phyloP scores from a whole-genome alignment of 179 eudicot species.

The Silene noctiflora region DNA sequence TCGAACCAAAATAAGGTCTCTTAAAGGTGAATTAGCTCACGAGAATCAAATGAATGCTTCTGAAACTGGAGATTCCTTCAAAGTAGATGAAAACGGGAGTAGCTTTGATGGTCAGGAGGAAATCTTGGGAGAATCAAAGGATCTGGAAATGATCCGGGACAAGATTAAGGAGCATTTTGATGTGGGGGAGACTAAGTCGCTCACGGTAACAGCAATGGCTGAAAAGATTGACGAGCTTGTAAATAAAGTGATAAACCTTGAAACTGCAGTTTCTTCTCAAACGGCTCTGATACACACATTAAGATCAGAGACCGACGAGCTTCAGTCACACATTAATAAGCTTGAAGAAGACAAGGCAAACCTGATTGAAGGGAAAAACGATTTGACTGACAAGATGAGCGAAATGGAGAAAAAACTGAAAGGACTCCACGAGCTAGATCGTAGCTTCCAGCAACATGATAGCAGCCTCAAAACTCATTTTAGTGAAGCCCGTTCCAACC shows the following conservation, averaged over 20 bases:
- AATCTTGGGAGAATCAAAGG: conserved; percentile 29
- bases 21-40: conserved; percentile 37
- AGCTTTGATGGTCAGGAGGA: conserved; percentile 23
- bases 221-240: conserved; percentile 85
- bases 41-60: conserved; percentile 26
- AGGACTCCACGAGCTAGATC: conserved; percentile 49
- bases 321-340: conserved; percentile 55
- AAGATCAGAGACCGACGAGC: conserved; percentile 59
- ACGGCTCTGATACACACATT: conserved; percentile 62
- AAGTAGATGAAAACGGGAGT: conserved; percentile 19
- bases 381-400: conserved; percentile 40
- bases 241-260: conserved; percentile 66
- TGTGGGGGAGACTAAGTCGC: conserved; percentile 31
- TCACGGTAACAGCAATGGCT: conserved; percentile 61
- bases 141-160: conserved; percentile 38
- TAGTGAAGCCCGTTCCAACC: conserved; percentile 39
- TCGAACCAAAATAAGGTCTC: conserved; percentile 44
- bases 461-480: conserved; percentile 42
- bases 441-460: conserved; percentile 40
- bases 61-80: conserved; percentile 23
- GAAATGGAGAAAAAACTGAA: conserved; percentile 59
- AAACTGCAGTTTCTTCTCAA: conserved; percentile 72
- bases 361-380: conserved; percentile 42
- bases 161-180: conserved; percentile 49
- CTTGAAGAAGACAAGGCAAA: conserved; percentile 71